Evolutionary conservation across 441 rosid genomes (phyloP), one percentile per base, ranked within the genome.

Genomic region (Croton setiger): DNA sequence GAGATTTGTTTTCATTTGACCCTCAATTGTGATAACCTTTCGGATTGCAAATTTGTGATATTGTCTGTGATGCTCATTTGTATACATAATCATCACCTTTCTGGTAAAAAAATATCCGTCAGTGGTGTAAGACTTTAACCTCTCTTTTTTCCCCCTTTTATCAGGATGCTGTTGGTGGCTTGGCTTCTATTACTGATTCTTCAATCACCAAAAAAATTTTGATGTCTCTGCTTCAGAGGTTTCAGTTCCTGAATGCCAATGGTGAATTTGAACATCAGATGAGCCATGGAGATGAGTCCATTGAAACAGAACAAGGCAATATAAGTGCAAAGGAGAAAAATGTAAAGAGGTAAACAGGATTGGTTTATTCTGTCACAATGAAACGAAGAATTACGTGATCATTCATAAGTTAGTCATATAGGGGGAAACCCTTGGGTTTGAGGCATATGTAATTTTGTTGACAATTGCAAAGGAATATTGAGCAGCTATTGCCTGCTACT

Each of bases 111-210:
- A 52, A 39, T 51, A 55, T 36, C n/a, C 4, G 45, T 66, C 27
- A 8, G 20, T 27, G 43, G 15, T 13, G 7, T 41, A 35, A 49
- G 9, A 61, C 20, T 68, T 75, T 8, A 27, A 27, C 31, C 31
- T 27, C 31, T 27, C 31, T 53, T 72, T 60, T 65, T 7, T 6
- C 18, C 5, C 14, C 60, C 27, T 73, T 67, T 74, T 77, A 67
- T 67, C 88, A 92, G 98, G 95, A 85, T 82, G 91, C 96, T 66
- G 77, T 89, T 69, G 85, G 87, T 74, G 87, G 90, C 86, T 76
- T 92, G 81, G 97, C 98, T 82, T 89, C 92, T 63, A 81, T 93
- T 27, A 69, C 85, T 13, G 91, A 89, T 80, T 86, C 93, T 68
- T 88, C 95, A 41, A 47, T 81, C 69, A 84, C 83, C 69, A 85